Conservation (phyloP, 192 early-diverging fungal species). For the Gonapodya sp. region DNA sequence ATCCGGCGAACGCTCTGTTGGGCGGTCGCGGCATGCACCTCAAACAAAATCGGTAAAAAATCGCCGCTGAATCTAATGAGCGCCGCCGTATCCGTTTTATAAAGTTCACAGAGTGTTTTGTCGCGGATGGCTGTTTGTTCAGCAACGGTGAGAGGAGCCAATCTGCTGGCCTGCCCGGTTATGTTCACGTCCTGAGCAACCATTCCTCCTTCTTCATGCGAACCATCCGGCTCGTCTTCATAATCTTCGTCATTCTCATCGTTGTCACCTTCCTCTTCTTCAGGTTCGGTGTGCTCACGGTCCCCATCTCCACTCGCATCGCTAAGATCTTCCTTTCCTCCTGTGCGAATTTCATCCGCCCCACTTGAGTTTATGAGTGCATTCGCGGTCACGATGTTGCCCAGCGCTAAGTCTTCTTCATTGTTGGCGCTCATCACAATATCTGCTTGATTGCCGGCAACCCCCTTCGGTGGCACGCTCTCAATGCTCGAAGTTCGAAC, state of each 20-base stretch:
- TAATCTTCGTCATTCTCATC: conserved; percentile 6
- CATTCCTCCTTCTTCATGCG: neutral
- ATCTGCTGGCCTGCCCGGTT: neutral
- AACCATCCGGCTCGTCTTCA: neutral
- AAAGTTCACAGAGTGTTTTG: neutral
- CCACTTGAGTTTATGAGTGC: too few relatives aligned
- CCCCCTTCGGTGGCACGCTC: too few relatives aligned
- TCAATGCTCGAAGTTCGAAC: too few relatives aligned
- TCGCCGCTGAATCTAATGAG: neutral
- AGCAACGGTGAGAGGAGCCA: neutral
- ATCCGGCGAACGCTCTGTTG: conserved; percentile 45
- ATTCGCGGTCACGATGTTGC: too few relatives aligned
- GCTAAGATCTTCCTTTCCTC: too few relatives aligned
- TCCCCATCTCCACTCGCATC: too few relatives aligned
- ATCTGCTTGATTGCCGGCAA: too few relatives aligned
- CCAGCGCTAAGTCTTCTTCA: too few relatives aligned
- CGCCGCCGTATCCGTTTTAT: neutral
- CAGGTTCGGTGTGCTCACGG: neutral
- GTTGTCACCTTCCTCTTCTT: neutral
- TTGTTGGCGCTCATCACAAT: too few relatives aligned
- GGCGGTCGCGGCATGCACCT: conserved; percentile 60
- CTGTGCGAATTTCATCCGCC: too few relatives aligned
- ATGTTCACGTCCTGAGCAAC: neutral
- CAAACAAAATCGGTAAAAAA: conserved; percentile 59
- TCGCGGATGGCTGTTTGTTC: conserved; percentile 16